Evolutionary conservation across 306 rosid genomes (phyloP).

Genomic region (Vigna angularis): DNA sequence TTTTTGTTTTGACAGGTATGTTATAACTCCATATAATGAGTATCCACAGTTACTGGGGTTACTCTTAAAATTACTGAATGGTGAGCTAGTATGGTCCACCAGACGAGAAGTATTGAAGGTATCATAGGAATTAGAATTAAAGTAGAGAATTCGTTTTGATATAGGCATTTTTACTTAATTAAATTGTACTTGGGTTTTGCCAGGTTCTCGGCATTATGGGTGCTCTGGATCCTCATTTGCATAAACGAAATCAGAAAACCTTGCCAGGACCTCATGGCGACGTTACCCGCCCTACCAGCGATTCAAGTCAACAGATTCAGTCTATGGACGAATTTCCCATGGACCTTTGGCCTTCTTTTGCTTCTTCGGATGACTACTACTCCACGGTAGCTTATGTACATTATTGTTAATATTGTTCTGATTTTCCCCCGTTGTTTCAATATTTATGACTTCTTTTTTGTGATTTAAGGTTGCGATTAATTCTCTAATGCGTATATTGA

Average conservation of each 20-base stretch:
- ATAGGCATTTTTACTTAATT: neutral
- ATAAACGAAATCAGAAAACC: constrained; percentile 81
- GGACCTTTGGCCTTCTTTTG: constrained; percentile 98
- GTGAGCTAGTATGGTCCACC: constrained; percentile 98
- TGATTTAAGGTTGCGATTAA: constrained; percentile 88
- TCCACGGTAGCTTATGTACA: constrained; percentile 71
- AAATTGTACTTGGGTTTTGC: constrained; percentile 42
- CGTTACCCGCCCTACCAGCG: constrained; percentile 77
- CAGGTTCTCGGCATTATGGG: constrained; percentile 99
- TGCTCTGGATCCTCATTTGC: constrained; percentile 96
- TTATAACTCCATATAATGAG: constrained; percentile 95
- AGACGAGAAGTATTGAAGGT: constrained; percentile 99
- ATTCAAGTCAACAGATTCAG: constrained; percentile 92
- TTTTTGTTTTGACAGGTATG: constrained; percentile 67
- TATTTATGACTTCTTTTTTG: constrained; percentile 20
- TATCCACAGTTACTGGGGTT: constrained; percentile 86
- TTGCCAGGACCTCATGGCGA: constrained; percentile 91
- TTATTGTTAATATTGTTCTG: constrained; percentile 16
- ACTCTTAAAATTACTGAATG: constrained; percentile 89
- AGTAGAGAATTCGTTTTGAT: constrained; percentile 38
- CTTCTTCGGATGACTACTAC: constrained; percentile 91
- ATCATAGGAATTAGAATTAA: constrained; percentile 36
- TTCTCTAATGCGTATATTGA: constrained; percentile 96
- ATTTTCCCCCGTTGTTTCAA: constrained; percentile 30
- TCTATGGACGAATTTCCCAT: constrained; percentile 83